phyloP scores from a whole-genome alignment of 768 basidiomycete genomes.

The Cantharellus cinnabarinus region DNA sequence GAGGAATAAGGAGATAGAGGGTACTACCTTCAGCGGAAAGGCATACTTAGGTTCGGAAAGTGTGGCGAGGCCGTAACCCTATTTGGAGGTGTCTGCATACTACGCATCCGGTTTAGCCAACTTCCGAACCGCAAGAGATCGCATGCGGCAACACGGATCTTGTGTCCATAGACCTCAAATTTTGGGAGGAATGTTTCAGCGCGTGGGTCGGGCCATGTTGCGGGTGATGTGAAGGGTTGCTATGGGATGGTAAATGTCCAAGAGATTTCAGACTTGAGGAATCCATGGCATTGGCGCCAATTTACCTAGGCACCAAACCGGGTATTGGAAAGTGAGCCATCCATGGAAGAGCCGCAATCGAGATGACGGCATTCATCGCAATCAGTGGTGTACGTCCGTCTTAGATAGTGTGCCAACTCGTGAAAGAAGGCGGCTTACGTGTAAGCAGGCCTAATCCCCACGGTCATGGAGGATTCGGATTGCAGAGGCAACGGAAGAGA shows the following conservation, averaged over 20 bases:
- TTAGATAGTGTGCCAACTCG: not conserved
- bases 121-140: not conserved
- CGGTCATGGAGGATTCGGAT: slow-evolving; percentile 47
- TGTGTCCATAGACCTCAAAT: slow-evolving; percentile 96
- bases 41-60: slow-evolving; percentile 95
- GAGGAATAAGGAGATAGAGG: slow-evolving; percentile 76
- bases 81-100: slow-evolving; percentile 81
- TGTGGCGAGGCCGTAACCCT: slow-evolving; percentile 85
- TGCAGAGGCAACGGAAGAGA: slow-evolving; percentile 34
- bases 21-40: slow-evolving; percentile 71
- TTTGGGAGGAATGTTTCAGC: slow-evolving; percentile 51
- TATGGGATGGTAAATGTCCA: slow-evolving; percentile 60
- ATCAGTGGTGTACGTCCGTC: not conserved
- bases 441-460: slow-evolving; percentile 45
- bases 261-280: slow-evolving; percentile 89
- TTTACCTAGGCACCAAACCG: slow-evolving; percentile 69
- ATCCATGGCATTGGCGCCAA: slow-evolving; percentile 78
- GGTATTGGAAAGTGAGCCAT: slow-evolving; percentile 54
- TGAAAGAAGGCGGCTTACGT: not conserved
- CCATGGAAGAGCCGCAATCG: slow-evolving; percentile 11
- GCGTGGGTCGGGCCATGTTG: slow-evolving; percentile 69
- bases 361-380: not conserved
- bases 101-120: slow-evolving; percentile 12
- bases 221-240: slow-evolving; percentile 94
- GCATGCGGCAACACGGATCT: slow-evolving; percentile 8